A percentile compares a stretch with the other conserved stretches of the same genome.
phyloP scores from a whole-genome alignment of 2,329 filamentous ascomycete genomes.

The Talaromyces sp. region DNA sequence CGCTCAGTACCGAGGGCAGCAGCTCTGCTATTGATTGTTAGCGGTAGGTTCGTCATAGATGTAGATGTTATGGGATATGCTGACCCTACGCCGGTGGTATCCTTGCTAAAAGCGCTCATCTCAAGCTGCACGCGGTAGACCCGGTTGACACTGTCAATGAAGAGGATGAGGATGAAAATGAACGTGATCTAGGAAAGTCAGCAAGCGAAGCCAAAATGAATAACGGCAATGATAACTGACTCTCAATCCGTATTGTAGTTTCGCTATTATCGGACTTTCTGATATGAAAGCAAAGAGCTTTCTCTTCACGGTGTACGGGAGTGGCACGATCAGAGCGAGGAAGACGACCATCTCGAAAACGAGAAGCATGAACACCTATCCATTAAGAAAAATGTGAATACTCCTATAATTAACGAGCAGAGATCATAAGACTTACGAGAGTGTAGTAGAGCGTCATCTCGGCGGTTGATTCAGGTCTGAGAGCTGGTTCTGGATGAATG shows the following conservation, averaged over 20 bases:
- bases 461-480: slow-evolving; percentile 23
- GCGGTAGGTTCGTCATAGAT: not conserved
- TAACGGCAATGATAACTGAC: slow-evolving; percentile 32
- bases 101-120: slow-evolving; percentile 66
- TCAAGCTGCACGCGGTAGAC: slow-evolving; percentile 96
- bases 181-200: slow-evolving; percentile 68
- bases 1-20: slow-evolving; percentile 77
- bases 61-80: slow-evolving; percentile 21
- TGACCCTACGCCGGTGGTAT: slow-evolving; percentile 47
- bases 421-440: slow-evolving; percentile 46
- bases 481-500: slow-evolving; percentile 5
- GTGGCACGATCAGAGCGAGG: slow-evolving; percentile 59
- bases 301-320: slow-evolving; percentile 80
- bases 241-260: slow-evolving; percentile 96
- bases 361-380: slow-evolving; percentile 46
- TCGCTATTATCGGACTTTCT: slow-evolving; percentile 76
- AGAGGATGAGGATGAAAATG: slow-evolving; percentile 97
- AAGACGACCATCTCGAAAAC: slow-evolving; percentile 49
- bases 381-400: slow-evolving; percentile 15
- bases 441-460: slow-evolving; percentile 67
- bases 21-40: slow-evolving; percentile 42
- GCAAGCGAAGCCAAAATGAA: not conserved
- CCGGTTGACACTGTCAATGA: slow-evolving; percentile 92
- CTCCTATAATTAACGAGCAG: not conserved
- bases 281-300: slow-evolving; percentile 96